These are phyloP conservation scores for Fagopyrum tataricum DNA, from an alignment of 148 eudicot genomes.

Conservation along the genomic window DNA sequence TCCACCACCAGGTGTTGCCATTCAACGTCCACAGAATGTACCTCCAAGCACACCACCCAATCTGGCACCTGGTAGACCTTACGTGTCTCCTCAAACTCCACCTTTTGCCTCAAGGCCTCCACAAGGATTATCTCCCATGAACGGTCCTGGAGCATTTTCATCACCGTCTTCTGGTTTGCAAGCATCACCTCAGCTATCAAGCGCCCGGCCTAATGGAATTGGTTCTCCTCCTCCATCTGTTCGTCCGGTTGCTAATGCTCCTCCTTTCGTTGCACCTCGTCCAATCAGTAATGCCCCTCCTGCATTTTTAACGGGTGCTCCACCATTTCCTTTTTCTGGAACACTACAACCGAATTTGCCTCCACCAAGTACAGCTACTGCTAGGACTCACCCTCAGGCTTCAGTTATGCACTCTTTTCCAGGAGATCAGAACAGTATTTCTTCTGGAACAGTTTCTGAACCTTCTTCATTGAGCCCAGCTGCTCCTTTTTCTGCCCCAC, in stretches of 20 bases:
- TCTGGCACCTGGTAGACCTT: too few species aligned
- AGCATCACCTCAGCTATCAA: conserved; percentile 19
- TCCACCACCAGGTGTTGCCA: conserved; percentile 64
- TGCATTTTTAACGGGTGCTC: conserved; percentile 36
- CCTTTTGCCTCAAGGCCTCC: conserved; percentile 23
- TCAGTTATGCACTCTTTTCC: conserved; percentile 36
- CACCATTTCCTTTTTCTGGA: conserved; percentile 48
- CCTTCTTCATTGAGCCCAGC: conserved; percentile 28
- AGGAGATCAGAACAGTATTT: conserved; percentile 31
- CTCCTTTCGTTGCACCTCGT: conserved; percentile 30
- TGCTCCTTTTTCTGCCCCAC: conserved; percentile 46
- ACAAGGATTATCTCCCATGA: neutral
- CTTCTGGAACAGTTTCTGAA: conserved; percentile 24
- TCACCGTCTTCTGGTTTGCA: conserved; percentile 30
- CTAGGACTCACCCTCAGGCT: conserved; percentile 41
- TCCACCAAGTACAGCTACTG: conserved; percentile 28
- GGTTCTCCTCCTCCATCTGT: conserved; percentile 36
- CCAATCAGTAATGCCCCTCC: conserved; percentile 58
- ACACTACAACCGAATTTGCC: conserved; percentile 38
- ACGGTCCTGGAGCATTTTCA: conserved; percentile 23
- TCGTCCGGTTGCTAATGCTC: conserved; percentile 22
- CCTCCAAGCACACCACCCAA: neutral
- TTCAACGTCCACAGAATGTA: conserved; percentile 41
- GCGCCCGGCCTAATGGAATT: conserved; percentile 47
- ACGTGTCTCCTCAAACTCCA: too few species aligned